These are phyloP conservation scores for Neonectria neomacrospora DNA, from an alignment of 2,329 filamentous ascomycete species.

Conservation along the genomic window DNA sequence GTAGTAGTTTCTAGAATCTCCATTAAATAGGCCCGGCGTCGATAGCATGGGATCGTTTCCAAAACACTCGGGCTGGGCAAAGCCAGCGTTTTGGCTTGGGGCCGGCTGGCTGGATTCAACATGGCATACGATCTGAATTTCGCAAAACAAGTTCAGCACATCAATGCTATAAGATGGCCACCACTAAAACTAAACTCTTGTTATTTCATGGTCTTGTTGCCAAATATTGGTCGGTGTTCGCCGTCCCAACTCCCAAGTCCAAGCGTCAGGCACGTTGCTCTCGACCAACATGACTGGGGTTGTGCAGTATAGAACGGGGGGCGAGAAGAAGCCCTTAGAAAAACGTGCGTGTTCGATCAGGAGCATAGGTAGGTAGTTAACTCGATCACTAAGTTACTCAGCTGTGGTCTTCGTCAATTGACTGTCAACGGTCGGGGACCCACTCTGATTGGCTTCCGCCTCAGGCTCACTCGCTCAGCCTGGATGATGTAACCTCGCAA, in stretches of 20 bases:
- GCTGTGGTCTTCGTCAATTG: neutral
- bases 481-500: slow-evolving; percentile 6
- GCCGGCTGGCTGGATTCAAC: neutral
- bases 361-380: neutral
- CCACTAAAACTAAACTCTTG: neutral
- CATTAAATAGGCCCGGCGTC: neutral
- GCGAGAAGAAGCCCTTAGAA: neutral
- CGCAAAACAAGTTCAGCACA: neutral
- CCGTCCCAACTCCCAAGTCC: neutral
- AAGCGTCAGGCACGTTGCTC: neutral
- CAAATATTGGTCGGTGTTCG: neutral
- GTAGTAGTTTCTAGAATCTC: no score
- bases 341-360: neutral
- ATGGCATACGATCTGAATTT: neutral
- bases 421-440: neutral
- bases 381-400: neutral
- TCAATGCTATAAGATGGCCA: neutral
- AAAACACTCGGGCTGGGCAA: no score
- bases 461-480: neutral
- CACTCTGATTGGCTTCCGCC: slow-evolving; percentile 2
- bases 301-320: neutral
- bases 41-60: neutral
- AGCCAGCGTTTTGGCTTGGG: neutral
- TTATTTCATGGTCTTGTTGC: neutral
- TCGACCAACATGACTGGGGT: neutral